Evolutionary conservation across 495 filamentous ascomycete genomes (phyloP).

Genomic region (Tuber borchii): DNA sequence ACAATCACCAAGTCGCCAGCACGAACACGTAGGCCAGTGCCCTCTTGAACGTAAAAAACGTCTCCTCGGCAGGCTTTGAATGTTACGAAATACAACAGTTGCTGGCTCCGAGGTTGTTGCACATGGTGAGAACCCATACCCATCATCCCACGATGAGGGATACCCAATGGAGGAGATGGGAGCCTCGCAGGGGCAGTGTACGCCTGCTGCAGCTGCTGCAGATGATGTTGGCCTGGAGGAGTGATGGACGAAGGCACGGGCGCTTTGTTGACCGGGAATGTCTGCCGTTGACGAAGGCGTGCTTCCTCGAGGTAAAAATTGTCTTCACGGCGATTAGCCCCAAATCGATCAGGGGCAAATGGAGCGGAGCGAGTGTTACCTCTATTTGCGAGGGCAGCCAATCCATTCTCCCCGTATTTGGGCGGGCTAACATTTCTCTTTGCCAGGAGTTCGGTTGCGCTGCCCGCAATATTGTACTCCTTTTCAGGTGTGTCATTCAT

Average conservation of each 20-base stretch:
- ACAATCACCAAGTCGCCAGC: slow-evolving; percentile 92
- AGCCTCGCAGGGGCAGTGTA: slow-evolving; percentile 53
- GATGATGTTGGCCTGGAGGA: slow-evolving; percentile 38
- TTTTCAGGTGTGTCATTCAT: slow-evolving; percentile 32
- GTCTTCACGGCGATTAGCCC: slow-evolving; percentile 24
- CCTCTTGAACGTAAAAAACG: slow-evolving; percentile 93
- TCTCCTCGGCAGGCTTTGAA: slow-evolving; percentile 94
- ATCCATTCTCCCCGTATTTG: slow-evolving; percentile 38
- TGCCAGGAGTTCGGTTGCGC: slow-evolving; percentile 33
- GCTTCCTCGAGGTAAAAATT: slow-evolving; percentile 36
- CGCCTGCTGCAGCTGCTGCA: slow-evolving; percentile 48
- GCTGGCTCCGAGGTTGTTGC: slow-evolving; percentile 64
- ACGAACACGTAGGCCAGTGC: slow-evolving; percentile 83
- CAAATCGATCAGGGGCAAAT: slow-evolving; percentile 26
- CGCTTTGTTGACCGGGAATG: slow-evolving; percentile 27
- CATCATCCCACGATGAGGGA: slow-evolving; percentile 57
- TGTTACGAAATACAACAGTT: slow-evolving; percentile 82
- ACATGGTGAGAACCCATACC: slow-evolving; percentile 46
- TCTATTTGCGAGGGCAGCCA: slow-evolving; percentile 19
- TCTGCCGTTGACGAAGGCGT: slow-evolving; percentile 37
- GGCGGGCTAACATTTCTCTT: slow-evolving; percentile 35
- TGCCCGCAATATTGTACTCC: slow-evolving; percentile 24
- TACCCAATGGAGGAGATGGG: slow-evolving; percentile 48
- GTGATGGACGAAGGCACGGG: slow-evolving; percentile 33
- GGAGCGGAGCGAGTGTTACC: slow-evolving; percentile 37